Base-by-base conservation (phyloP, 371 early-diverging fungal genomes). In the Mucor saturninus region DNA sequence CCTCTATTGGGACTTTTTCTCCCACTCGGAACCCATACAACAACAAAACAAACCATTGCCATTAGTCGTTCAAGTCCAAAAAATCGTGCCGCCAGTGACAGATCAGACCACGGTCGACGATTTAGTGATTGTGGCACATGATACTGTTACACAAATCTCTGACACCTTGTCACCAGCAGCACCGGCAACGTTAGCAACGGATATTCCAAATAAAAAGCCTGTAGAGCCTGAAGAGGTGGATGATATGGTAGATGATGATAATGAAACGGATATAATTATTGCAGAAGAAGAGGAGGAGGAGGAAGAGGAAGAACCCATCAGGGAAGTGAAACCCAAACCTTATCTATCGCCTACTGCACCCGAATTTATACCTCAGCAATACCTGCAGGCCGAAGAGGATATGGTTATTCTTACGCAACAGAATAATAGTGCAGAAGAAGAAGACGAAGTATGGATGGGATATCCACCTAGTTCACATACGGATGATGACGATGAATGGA, bases 321-420 rank as follows among this genome's bases (percentile, higher is more conserved):
- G 30, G 11, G 21, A 10, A 30, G 13, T 29, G 10, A 29, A 28
- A 11, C 8, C 30, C 5, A 56, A 45, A 15, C 56, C 56, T 2
- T 28, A 29, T n/a, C 52, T 71, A 15, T 71, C 71, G 29, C 71
- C 71, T 7, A 50, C 63, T 8, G 71, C 71, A 37, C 71, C 78
- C 9, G 75, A 75, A 42, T 78, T 78, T 49, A 62, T 78, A 5
- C 78, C 77, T 9, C 29, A 50, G 28, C 15, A 30, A 4, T 29
- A 54, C 9, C 3, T 10, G 8, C 28, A 10, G 28, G 21, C 28
- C 5, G 54, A 50, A 1, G 46, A 58, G 52, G 59, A 38, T 21
- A 52, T 43, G 5, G 40, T 59, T 29, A 28, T 59, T 40, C 14
- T 53, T 29, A 31, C 53, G 43, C 45, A 46, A 49, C 8, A 11